phyloP scores from a whole-genome alignment of 129 eudicot species.

The Centaurea solstitialis region DNA sequence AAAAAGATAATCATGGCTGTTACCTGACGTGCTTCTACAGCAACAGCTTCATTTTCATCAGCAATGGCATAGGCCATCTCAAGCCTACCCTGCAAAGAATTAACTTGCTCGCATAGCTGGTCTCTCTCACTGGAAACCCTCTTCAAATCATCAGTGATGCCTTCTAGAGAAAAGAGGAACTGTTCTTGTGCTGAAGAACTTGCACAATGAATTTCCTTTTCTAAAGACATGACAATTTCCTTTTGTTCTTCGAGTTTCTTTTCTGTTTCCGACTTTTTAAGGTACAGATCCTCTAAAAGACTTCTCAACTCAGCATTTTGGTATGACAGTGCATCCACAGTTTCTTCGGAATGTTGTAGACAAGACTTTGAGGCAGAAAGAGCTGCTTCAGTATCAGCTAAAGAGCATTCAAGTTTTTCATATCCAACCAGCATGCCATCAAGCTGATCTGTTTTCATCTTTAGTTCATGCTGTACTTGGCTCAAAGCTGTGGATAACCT shows the following conservation, averaged over 20 bases:
- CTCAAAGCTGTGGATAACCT: slow-evolving; percentile 45
- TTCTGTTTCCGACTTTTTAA: slow-evolving; percentile 63
- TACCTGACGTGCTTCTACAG: slow-evolving; percentile 90
- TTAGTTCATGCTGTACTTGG: slow-evolving; percentile 52
- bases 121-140: slow-evolving; percentile 67
- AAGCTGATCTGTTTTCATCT: slow-evolving; percentile 53
- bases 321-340: slow-evolving; percentile 47
- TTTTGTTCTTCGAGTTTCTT: slow-evolving; percentile 65
- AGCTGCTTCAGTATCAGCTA: slow-evolving; percentile 62
- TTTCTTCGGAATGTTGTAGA: slow-evolving; percentile 54
- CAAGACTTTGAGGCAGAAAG: slow-evolving; percentile 54
- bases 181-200: slow-evolving; percentile 51
- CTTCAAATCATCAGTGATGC: slow-evolving; percentile 52
- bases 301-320: slow-evolving; percentile 62
- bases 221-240: slow-evolving; percentile 63
- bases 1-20: not conserved
- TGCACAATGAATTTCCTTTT: slow-evolving; percentile 55
- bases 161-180: slow-evolving; percentile 47
- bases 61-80: slow-evolving; percentile 71
- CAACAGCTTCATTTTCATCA: slow-evolving; percentile 90
- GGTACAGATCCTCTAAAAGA: slow-evolving; percentile 59
- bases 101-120: slow-evolving; percentile 52
- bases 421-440: slow-evolving; percentile 43
- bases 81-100: slow-evolving; percentile 59
- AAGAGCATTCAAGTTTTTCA: slow-evolving; percentile 49